Evolutionary conservation across 257 asterid species (phyloP), one percentile per base, ranked within the genome.

Genomic region (Agastache rugosa): DNA sequence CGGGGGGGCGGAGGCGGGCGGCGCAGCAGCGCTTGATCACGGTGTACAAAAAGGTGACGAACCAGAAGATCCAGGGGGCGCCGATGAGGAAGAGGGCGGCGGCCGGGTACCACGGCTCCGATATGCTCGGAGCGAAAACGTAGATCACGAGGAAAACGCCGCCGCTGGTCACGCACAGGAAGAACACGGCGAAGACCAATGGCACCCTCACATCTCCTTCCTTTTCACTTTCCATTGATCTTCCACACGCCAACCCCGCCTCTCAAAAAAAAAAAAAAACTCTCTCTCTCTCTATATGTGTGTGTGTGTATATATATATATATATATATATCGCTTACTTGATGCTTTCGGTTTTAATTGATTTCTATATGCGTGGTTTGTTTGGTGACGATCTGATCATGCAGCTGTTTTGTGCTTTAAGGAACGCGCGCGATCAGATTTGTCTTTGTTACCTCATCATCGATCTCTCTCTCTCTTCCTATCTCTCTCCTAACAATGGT

Each of bases 21-120:
- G 19, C 9, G 65, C 16, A 77, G 75, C 88, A 84, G 31, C 45
- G 80, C 79, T 89, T 91, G 44, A 78, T 65, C 83, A 84, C 80
- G 31, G 90, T 69, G 85, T 91, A 91, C 14, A 85, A 0, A 51
- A 68, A 91, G 39, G 87, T 86, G 53, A 89, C 50, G 55, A 87
- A 39, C 97, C 97, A 91, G 78, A 91, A 91, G 29, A 89, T 17
- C 96, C 96, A 89, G 1, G 96, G 96, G 7, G 86, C 78, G 72
- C 85, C 92, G 76, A 91, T 86, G 77, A 91, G 86, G 74, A 75
- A 35, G 54, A 89, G 75, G 63, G 97, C 92, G 29, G 78, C 87
- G 54, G 75, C 20, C 0, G 91, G 92, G 85, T 73, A 89, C 96
- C 96, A 91, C 5, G 91, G 84, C 77, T 72, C 54, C 3, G 97